Evolutionary conservation across 1,284 basidiomycete species (phyloP), one percentile per base, ranked within the genome.

Genomic region (Puccinia triticina): DNA sequence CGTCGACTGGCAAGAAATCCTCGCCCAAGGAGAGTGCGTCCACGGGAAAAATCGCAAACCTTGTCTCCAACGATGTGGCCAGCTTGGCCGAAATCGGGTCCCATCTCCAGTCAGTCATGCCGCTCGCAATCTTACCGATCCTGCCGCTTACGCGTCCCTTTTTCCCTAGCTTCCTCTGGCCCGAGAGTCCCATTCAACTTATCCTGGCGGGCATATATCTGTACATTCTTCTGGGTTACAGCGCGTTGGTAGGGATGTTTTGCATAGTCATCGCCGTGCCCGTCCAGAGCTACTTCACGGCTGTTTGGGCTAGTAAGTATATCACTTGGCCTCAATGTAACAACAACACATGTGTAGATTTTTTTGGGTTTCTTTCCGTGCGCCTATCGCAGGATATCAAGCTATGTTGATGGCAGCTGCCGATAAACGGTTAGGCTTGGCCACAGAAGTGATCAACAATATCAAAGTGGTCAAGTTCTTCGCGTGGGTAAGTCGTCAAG

Each of bases 21-120:
- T 2, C 34, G 12, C 26, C 64, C 7, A 55, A 84, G 16, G 85
- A 86, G 23, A 85, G 86, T 14, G 88, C 88, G 0, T 87, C 86
- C 12, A 89, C 89, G 76, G 90, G 90, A 55, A 89, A 89, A 84
- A 88, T 90, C 67, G 87, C 88, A 77, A 90, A 90, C 84, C 86
- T 90, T 50, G 89, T 90, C 64, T 88, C 88, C 1, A 88, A 89
- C 55, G 90, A 90, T 85, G 89, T 89, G 1, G 90, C 89, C 23
- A 71, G 77, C 66, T 79, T 79, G 48, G 26, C 66, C 4, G 77
- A 79, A 57, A 79, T 79, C 18, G 61, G 77, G 21, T 50, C 64
- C 12, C 71, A 79, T 59, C 50, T 79, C n/a, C 77, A 79, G 77
- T 79, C 29, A 67, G 77, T 43, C 21, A 23, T n/a, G 8, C 8